Conservation (phyloP, 108 stramenopile genomes). For the Cafeteria roenbergensis region DNA sequence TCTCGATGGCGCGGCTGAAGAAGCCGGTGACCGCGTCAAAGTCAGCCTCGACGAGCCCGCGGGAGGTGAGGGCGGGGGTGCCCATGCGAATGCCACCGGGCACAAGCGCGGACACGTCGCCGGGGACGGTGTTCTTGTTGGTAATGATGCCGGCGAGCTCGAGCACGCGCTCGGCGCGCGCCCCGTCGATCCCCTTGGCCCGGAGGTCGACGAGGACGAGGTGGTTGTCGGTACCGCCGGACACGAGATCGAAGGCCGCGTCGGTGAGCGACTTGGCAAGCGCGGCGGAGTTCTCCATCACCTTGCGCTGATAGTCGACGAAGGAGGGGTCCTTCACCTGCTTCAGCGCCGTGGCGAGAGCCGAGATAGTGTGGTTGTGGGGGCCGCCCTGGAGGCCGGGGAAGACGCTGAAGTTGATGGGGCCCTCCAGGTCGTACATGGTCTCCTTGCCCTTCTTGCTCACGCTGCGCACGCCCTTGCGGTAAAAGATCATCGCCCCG, state of each 20-base stretch:
- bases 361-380: slow-evolving; percentile 98
- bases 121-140: slow-evolving; percentile 92
- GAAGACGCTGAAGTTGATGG: slow-evolving; percentile 96
- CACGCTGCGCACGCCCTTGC: slow-evolving; percentile 51
- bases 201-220: slow-evolving; percentile 87
- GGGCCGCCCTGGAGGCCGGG: slow-evolving; percentile 97
- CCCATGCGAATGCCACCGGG: slow-evolving; percentile 99
- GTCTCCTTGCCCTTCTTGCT: slow-evolving; percentile 86
- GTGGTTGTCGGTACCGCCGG: slow-evolving; percentile 98
- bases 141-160: slow-evolving; percentile 84
- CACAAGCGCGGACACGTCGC: slow-evolving; percentile 76
- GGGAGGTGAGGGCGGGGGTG: slow-evolving; percentile 87
- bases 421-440: slow-evolving; percentile 84
- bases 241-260: slow-evolving; percentile 79
- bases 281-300: slow-evolving; percentile 28
- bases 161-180: slow-evolving; percentile 87
- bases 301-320: slow-evolving; percentile 77
- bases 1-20: slow-evolving; percentile 83
- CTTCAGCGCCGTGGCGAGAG: slow-evolving; percentile 83
- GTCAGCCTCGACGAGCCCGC: slow-evolving; percentile 91
- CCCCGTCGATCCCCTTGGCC: slow-evolving; percentile 72
- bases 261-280: slow-evolving; percentile 59
- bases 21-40: slow-evolving; percentile 83
- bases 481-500: slow-evolving; percentile 98
- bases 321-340: slow-evolving; percentile 79